phyloP scores from a whole-genome alignment of 139 green algal genomes.

The Deuterostichococcus epilithicus region DNA sequence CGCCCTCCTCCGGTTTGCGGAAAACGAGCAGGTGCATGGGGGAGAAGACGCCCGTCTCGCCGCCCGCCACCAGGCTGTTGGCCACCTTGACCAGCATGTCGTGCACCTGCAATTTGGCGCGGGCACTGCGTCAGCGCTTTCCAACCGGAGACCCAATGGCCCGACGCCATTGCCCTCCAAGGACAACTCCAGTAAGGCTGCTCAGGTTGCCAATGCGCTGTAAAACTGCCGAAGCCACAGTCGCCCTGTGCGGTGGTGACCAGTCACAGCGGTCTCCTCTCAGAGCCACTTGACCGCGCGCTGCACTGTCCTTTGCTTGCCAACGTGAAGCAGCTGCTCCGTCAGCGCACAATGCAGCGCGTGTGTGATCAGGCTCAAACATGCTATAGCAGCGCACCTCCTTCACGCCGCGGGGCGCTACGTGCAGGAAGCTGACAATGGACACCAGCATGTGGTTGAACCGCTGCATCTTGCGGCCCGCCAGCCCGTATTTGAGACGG shows the following conservation, averaged over 20 bases:
- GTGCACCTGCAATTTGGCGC: constrained; percentile 68
- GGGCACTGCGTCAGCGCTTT: neutral
- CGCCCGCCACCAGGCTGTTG: constrained; percentile 74
- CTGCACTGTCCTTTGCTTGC: too few species aligned
- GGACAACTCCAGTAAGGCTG: too few species aligned
- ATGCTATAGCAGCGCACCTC: constrained; percentile 10
- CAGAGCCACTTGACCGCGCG: too few species aligned
- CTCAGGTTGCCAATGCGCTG: too few species aligned
- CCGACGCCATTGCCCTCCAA: too few species aligned
- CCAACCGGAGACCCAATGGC: too few species aligned
- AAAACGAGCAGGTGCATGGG: constrained; percentile 97
- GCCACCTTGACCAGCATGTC: constrained; percentile 92
- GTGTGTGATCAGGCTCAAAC: neutral
- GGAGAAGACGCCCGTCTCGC: constrained; percentile 88
- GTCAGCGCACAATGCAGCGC: too few species aligned
- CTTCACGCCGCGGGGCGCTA: constrained; percentile 72
- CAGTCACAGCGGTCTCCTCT: too few species aligned
- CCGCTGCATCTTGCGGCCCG: constrained; percentile 33
- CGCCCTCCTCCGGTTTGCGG: constrained; percentile 69
- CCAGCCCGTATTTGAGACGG: constrained; percentile 34
- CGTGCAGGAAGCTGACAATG: constrained; percentile 56
- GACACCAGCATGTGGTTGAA: constrained; percentile 70
- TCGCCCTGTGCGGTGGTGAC: too few species aligned
- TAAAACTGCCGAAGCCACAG: too few species aligned
- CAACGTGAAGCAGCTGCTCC: too few species aligned